Percentiles rank a stretch among this genome's conserved stretches.
Evolutionary conservation across 225 moss, liverwort and hornwort species (phyloP).

Genomic region (Pseudisothecium myosuroides): DNA sequence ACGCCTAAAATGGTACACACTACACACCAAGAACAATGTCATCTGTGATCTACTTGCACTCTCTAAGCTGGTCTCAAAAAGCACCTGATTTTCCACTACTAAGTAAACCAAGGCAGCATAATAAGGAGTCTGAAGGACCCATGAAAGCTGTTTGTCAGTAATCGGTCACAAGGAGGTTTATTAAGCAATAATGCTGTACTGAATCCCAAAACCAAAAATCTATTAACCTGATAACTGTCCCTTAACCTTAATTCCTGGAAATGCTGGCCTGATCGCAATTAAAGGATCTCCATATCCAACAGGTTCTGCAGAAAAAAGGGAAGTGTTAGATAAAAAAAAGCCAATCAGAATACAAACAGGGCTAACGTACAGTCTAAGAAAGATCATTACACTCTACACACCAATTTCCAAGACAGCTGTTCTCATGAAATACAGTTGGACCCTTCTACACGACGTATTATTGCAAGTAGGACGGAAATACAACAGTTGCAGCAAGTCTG

Average conservation of each 20-base stretch:
- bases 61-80: neutral
- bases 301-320: constrained; percentile 51
- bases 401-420: neutral
- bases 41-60: neutral
- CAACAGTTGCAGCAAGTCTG: neutral
- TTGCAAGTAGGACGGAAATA: neutral
- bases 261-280: constrained; percentile 85
- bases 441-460: neutral
- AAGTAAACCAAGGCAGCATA: neutral
- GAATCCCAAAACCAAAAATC: neutral
- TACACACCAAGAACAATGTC: neutral
- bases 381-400: neutral
- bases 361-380: neutral
- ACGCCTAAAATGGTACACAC: neutral
- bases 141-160: neutral
- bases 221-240: constrained; percentile 21
- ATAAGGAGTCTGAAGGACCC: neutral
- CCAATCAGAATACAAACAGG: neutral
- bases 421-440: neutral
- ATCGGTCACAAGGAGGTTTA: neutral
- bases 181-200: neutral
- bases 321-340: neutral
- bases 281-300: constrained; percentile 98
- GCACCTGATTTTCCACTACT: neutral
- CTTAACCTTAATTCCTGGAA: constrained; percentile 82